Evolutionary conservation across 331 rosid species (phyloP), one percentile per base, ranked within the genome.

Genomic region (Quercus phellos): DNA sequence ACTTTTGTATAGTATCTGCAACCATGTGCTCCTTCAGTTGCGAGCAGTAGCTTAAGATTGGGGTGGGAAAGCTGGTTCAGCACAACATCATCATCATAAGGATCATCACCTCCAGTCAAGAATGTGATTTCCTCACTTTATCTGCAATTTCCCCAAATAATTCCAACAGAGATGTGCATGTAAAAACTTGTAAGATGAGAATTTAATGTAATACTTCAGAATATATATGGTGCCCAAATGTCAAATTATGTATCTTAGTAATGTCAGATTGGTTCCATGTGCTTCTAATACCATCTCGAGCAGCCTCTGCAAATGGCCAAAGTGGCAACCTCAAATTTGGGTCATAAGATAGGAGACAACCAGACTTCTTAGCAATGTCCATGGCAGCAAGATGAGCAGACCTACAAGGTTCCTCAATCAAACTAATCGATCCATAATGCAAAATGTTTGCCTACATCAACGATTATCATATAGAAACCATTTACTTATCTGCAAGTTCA

Each of bases 1-100:
- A 84, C 85, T 70, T 81, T 71, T 2, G 86, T 85, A 64, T 78
- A 85, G 66, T 81, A 78, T 81, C 84, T 85, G 50, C 88, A 81
- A 1, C 84, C 88, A 22, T 27, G 17, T 67, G 30, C 53, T 58
- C 82, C 79, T 58, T 85, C 84, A 1, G 85, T 78, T 58, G 78
- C 71, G 17, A 85, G 63, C 77, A 85, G 51, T 38, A 81, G 81
- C 75, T 78, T 85, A 77, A 85, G 83, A 78, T 78, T 67, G 8
- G 32, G 12, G 54, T 78, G 79, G 71, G 55, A 60, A 35, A 85
- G 68, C 74, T 85, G 81, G 26, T 24, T 78, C 66, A 81, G 38
- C 68, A 85, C 68, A 54, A 78, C 60, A 55, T 55, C 19, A 26
- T 81, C 85, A 26, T 75, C 85, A 71, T 63, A 74, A 66, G 85